Evolutionary conservation across 1,284 basidiomycete genomes (phyloP), one percentile per base, ranked within the genome.

Genomic region (Tilletia horrida): DNA sequence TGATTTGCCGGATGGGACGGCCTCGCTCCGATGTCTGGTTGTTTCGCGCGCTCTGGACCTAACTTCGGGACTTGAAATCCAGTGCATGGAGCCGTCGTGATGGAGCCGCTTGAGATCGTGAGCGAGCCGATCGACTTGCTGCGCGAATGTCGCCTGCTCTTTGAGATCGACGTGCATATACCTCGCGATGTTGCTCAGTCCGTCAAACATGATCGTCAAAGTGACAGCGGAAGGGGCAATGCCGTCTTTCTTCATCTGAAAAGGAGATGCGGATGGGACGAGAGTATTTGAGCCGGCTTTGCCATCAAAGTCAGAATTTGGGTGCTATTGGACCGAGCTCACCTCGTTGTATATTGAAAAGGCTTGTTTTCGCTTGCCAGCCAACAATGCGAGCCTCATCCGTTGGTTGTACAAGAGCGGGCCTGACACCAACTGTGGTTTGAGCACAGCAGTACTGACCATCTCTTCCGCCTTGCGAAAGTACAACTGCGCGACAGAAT

Each of bases 161-260:
- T 18, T 29, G 16, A 35, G 8, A 6, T 59, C 31, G 55, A 18
- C 11, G 3, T 25, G 2, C 27, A 16, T 21, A 4, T 29, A 29
- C 27, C 55, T 25, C 27, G 55, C 55, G 8, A 59, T 16, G 25
- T 29, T 31, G 55, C 27, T 21, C 9, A 59, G 29, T 18, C 55
- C 55, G 29, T 18, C 31, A 29, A 59, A 59, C 55, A 59, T 59
- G 14, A 40, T 59, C 8, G 55, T 31, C 27, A 59, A 29, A 18
- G 55, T 59, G 27, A 35, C 14, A 13, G 55, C 55, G 7, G 29
- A 31, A 7, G 55, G 55, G 16, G 25, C 23, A 3, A 59, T 7
- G 14, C 31, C 31, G 6, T 25, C 27, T 27, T 59, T 59, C 55
- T 59, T 59, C 55, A 59, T 59, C 55, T 59, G 31, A 23, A 11